Percentiles rank a stretch among this genome's conserved stretches.
Conservation (phyloP, 2,329 filamentous ascomycete species). For the Tolypocladium capitatum region DNA sequence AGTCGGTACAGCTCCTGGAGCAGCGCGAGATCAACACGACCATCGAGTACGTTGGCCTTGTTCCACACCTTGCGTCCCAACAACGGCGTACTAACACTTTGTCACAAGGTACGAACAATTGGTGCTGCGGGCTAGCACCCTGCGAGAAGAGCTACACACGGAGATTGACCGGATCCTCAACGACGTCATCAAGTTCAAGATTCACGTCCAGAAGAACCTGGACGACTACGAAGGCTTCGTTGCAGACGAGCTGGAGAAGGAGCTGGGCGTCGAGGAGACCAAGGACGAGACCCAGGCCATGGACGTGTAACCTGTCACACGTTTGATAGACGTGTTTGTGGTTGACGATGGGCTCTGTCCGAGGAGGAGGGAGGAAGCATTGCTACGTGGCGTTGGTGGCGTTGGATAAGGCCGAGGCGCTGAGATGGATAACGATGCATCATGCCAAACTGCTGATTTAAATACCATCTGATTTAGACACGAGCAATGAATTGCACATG, state of each 20-base stretch:
- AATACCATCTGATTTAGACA: not conserved
- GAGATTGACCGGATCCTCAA: constrained; percentile 94
- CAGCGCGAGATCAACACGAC: constrained; percentile 94
- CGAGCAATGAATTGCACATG: not conserved
- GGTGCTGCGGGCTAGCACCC: constrained; percentile 65
- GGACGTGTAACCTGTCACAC: constrained; percentile 15
- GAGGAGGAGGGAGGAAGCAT: not conserved
- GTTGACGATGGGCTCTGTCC: not conserved
- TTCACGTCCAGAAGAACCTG: constrained; percentile 83
- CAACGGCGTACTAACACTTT: not conserved
- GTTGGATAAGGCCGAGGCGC: not conserved
- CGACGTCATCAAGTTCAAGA: constrained; percentile 97
- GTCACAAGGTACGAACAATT: constrained; percentile 69
- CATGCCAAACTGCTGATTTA: not conserved
- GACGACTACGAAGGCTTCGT: constrained; percentile 94
- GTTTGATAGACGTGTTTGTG: not conserved
- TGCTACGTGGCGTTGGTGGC: not conserved
- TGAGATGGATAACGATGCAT: not conserved
- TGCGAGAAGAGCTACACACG: constrained; percentile 95
- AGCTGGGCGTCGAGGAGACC: constrained; percentile 53
- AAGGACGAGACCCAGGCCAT: constrained; percentile 39
- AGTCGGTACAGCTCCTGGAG: constrained; percentile 83
- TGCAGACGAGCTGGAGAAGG: constrained; percentile 80
- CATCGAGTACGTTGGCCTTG: constrained; percentile 57
- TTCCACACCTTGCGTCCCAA: not conserved